Conservation (phyloP, 495 filamentous ascomycete species). For the Tuber indicum region DNA sequence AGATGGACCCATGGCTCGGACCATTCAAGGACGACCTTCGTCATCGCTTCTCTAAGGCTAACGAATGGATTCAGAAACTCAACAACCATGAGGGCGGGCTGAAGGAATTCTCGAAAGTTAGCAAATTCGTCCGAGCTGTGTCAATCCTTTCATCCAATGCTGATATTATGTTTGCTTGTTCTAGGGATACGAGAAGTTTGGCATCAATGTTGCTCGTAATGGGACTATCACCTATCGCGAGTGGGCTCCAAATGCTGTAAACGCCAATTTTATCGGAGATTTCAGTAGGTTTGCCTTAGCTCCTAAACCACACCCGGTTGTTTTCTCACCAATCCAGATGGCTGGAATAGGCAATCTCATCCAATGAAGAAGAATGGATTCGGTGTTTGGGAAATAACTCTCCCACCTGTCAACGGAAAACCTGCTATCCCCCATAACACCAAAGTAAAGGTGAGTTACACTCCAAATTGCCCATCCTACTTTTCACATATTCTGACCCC, state of each 20-base stretch:
- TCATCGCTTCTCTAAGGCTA: constrained; percentile 69
- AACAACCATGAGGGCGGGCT: constrained; percentile 78
- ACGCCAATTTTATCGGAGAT: constrained; percentile 86
- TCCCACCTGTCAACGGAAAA: constrained; percentile 65
- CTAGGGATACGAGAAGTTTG: constrained; percentile 79
- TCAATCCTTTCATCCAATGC: background rate
- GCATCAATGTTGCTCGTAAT: constrained; percentile 69
- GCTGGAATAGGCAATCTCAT: constrained; percentile 74
- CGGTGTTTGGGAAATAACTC: constrained; percentile 78
- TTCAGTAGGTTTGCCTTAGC: constrained; percentile 61
- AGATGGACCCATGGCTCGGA: constrained; percentile 82
- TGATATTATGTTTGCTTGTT: constrained; percentile 16
- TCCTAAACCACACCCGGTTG: constrained; percentile 10
- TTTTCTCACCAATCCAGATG: constrained; percentile 54
- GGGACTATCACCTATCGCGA: constrained; percentile 86
- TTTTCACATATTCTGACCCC: constrained; percentile 32
- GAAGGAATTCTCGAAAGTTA: constrained; percentile 82
- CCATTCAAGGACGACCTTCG: constrained; percentile 75
- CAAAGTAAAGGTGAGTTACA: constrained; percentile 71
- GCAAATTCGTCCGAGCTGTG: constrained; percentile 26
- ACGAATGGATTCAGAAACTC: constrained; percentile 79
- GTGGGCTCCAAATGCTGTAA: constrained; percentile 85
- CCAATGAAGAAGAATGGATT: constrained; percentile 78
- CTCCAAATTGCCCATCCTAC: constrained; percentile 5
- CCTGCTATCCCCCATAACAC: constrained; percentile 84